Percentiles rank a stretch among this genome's conserved stretches.
These are phyloP conservation scores for Leccinum sublutescens DNA, from an alignment of 768 basidiomycete genomes.

Conservation along the genomic window DNA sequence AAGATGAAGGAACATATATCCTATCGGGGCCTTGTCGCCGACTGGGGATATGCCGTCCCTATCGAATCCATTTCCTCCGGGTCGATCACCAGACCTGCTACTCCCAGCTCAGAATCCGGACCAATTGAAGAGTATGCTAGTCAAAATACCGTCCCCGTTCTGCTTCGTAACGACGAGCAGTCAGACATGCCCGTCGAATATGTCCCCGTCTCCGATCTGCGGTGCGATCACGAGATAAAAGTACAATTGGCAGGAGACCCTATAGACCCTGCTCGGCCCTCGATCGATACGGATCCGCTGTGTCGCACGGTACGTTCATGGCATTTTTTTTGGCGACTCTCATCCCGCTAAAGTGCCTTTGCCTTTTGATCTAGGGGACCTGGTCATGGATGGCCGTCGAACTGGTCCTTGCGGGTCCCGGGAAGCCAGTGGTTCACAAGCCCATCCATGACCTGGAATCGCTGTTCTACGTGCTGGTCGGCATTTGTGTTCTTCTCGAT, in stretches of 20 bases:
- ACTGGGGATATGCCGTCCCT: background rate
- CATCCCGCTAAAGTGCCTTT: background rate
- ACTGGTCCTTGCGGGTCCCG: background rate
- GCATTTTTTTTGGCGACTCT: background rate
- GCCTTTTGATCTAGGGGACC: background rate
- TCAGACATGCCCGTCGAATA: background rate
- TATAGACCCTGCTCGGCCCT: background rate
- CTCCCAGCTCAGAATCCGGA: background rate
- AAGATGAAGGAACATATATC: background rate
- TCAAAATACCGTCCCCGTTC: background rate
- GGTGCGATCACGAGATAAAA: background rate
- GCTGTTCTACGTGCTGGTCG: background rate
- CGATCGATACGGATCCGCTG: background rate
- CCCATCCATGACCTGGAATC: background rate
- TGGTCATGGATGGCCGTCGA: background rate
- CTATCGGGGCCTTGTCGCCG: background rate
- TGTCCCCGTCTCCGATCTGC: background rate
- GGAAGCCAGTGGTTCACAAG: background rate
- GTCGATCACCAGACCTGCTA: background rate
- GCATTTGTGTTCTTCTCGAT: background rate
- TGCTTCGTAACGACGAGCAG: background rate
- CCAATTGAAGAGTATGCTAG: background rate
- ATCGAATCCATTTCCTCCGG: background rate
- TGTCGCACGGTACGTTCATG: background rate
- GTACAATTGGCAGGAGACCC: background rate